These are phyloP conservation scores for Lippia alba DNA, from an alignment of 305 asterid species.

Conservation along the genomic window DNA sequence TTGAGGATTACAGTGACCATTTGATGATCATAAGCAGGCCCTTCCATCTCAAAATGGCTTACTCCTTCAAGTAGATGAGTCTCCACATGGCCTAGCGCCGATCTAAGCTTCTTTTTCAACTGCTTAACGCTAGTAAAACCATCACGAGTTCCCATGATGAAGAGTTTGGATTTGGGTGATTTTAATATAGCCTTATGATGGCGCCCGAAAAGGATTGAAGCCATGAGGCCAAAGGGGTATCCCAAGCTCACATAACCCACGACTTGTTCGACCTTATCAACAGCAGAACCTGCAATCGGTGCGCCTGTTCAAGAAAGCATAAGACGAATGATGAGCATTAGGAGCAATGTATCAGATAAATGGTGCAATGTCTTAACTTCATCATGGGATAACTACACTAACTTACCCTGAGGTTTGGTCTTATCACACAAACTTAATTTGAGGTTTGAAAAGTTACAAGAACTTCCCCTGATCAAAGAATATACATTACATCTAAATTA, in stretches of 20 bases:
- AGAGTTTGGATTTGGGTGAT: conserved; percentile 54
- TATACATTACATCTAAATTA: too few species aligned
- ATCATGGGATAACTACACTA: neutral
- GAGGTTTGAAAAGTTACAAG: too few species aligned
- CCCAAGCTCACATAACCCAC: conserved; percentile 61
- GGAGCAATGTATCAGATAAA: neutral
- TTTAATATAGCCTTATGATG: conserved; percentile 48
- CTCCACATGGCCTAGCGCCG: conserved; percentile 46
- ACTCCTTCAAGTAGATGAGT: conserved; percentile 58
- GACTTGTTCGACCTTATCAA: conserved; percentile 49
- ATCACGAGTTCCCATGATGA: conserved; percentile 57
- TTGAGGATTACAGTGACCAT: conserved; percentile 48
- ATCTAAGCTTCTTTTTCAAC: conserved; percentile 49
- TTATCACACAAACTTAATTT: too few species aligned
- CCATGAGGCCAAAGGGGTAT: conserved; percentile 55
- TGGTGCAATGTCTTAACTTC: neutral
- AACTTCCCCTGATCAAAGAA: too few species aligned
- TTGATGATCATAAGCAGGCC: conserved; percentile 48
- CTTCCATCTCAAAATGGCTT: conserved; percentile 61
- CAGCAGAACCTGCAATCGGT: conserved; percentile 68
- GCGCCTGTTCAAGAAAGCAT: conserved; percentile 48
- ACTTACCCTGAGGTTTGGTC: too few species aligned
- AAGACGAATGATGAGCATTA: neutral
- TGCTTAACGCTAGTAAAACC: conserved; percentile 61
- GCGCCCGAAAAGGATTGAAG: conserved; percentile 61